phyloP scores from a whole-genome alignment of 176 grass and related monocot species.

The Phoenix roebelenii region DNA sequence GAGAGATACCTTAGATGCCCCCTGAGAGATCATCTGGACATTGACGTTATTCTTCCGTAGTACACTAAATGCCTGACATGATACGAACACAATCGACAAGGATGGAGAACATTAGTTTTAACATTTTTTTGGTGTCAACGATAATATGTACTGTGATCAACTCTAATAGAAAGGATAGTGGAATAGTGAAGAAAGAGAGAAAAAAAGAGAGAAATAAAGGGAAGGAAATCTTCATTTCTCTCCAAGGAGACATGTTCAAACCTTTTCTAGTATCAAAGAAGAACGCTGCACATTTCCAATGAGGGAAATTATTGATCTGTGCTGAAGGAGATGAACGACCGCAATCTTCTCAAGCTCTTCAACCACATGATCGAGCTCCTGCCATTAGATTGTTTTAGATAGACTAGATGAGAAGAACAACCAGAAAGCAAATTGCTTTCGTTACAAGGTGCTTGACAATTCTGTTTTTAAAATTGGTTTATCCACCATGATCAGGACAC shows the following conservation, averaged over 20 bases:
- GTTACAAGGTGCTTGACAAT: too few relatives aligned
- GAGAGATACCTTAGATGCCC: constrained; percentile 69
- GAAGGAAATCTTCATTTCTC: constrained; percentile 1
- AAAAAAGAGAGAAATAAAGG: neutral
- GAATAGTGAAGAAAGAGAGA: neutral
- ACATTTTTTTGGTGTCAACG: too few relatives aligned
- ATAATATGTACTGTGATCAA: too few relatives aligned
- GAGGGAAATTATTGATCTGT: constrained; percentile 82
- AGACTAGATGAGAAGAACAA: too few relatives aligned
- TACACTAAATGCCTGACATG: constrained; percentile 68
- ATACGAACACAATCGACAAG: neutral
- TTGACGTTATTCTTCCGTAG: constrained; percentile 70
- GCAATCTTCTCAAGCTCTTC: constrained; percentile 84
- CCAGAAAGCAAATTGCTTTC: too few relatives aligned
- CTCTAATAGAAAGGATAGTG: too few relatives aligned
- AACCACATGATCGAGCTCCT: constrained; percentile 85
- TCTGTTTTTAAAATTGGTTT: too few relatives aligned
- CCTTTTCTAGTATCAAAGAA: constrained; percentile 88
- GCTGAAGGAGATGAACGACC: constrained; percentile 70
- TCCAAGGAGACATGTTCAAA: constrained; percentile 5
- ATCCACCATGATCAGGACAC: too few relatives aligned
- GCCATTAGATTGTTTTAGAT: constrained; percentile 1
- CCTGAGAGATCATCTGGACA: constrained; percentile 99
- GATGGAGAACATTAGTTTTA: too few relatives aligned
- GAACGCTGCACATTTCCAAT: constrained; percentile 87